These are phyloP conservation scores for Malassezia yamatoensis DNA, from an alignment of 1,284 basidiomycete species.

Conservation along the genomic window DNA sequence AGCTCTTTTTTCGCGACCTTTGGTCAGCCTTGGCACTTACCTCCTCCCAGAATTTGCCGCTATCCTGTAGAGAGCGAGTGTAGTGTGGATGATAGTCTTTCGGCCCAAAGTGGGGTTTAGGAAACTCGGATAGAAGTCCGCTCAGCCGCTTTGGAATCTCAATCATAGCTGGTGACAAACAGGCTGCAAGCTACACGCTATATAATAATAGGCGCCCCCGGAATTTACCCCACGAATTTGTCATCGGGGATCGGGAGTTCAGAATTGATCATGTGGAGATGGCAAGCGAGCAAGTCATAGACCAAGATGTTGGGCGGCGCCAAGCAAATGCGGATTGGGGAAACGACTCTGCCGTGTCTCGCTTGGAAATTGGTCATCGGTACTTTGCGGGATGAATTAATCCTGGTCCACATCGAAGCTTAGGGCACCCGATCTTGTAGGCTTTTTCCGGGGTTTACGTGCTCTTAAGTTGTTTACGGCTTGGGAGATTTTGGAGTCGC, in stretches of 20 bases:
- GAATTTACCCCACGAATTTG: neutral
- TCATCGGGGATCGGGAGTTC: neutral
- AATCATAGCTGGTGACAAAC: neutral
- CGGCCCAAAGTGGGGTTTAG: conserved; percentile 12
- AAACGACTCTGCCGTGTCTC: neutral
- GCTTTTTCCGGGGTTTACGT: neutral
- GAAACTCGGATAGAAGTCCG: neutral
- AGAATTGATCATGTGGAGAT: neutral
- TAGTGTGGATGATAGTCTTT: conserved; percentile 4
- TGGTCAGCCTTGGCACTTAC: neutral
- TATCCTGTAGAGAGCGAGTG: conserved; percentile 2
- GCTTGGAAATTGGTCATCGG: too few species aligned
- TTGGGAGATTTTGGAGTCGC: neutral
- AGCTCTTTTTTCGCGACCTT: conserved; percentile 61
- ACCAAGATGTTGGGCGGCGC: neutral
- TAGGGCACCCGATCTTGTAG: neutral
- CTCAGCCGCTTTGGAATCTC: conserved; percentile 13
- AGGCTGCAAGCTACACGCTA: too few species aligned
- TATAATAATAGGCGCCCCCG: too few species aligned
- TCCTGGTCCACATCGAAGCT: conserved; percentile 6
- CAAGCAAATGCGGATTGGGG: neutral
- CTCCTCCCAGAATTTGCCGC: conserved; percentile 10
- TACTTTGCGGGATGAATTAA: neutral
- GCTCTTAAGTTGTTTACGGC: neutral
- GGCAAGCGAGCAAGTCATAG: neutral